phyloP scores from a whole-genome alignment of 2,329 filamentous ascomycete genomes.

The Colletotrichum destructivum region DNA sequence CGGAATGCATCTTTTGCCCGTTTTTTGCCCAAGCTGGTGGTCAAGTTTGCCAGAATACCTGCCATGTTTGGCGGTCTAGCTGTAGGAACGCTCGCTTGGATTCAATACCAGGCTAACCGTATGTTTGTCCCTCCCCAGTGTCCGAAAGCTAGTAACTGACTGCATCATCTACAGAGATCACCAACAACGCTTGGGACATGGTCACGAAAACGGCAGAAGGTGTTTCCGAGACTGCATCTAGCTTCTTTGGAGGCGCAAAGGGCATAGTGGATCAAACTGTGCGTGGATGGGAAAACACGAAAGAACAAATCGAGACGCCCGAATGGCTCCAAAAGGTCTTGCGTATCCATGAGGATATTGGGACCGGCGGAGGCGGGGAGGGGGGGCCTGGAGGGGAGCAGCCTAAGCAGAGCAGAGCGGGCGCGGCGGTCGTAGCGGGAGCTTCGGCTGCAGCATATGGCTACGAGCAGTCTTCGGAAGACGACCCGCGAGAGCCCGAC shows the following conservation, averaged over 20 bases:
- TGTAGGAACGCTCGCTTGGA: constrained; percentile 88
- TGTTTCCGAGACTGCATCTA: constrained; percentile 77
- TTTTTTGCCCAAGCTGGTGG: constrained; percentile 86
- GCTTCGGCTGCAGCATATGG: constrained; percentile 85
- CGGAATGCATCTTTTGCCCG: constrained; percentile 77
- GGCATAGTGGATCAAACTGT: constrained; percentile 85
- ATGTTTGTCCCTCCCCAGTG: constrained; percentile 55
- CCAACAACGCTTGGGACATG: constrained; percentile 83
- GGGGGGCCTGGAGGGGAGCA: constrained; percentile 67
- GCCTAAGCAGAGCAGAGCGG: constrained; percentile 73
- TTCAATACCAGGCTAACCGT: constrained; percentile 96
- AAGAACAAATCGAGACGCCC: constrained; percentile 77
- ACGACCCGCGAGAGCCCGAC: constrained; percentile 73
- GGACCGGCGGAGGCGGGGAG: constrained; percentile 63
- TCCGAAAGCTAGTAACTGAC: constrained; percentile 11
- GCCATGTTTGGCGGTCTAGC: constrained; percentile 93
- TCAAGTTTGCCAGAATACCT: constrained; percentile 90
- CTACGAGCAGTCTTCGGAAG: constrained; percentile 77
- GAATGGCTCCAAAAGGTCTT: constrained; percentile 87
- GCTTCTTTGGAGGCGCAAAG: constrained; percentile 79
- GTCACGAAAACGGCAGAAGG: constrained; percentile 81
- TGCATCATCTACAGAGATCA: constrained; percentile 70
- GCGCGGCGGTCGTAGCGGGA: constrained; percentile 75
- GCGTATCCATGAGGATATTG: constrained; percentile 72
- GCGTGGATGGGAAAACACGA: constrained; percentile 87